Percentiles rank a stretch among this genome's conserved stretches.
phyloP scores from a whole-genome alignment of 2,329 filamentous ascomycete species.

The Alternaria ventricosa region DNA sequence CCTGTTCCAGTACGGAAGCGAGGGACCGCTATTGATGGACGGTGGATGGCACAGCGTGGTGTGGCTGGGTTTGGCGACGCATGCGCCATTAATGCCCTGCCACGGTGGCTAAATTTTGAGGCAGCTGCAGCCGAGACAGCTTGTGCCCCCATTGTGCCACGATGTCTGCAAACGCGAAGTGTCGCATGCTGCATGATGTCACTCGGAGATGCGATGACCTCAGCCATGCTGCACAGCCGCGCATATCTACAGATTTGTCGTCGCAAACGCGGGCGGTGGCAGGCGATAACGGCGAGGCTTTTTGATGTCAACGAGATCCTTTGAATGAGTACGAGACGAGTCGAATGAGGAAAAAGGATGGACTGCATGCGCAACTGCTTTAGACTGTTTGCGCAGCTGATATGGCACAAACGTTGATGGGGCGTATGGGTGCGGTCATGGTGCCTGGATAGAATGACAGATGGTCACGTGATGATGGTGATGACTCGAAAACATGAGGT shows the following conservation, averaged over 20 bases:
- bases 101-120: conserved; percentile 4
- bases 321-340: background rate
- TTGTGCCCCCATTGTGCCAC: background rate
- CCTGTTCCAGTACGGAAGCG: background rate
- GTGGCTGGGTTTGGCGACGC: conserved; percentile 21
- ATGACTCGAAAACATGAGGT: background rate
- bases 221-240: background rate
- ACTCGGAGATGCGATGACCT: background rate
- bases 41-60: conserved; percentile 12
- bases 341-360: background rate
- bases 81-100: conserved; percentile 27
- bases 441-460: background rate
- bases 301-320: background rate
- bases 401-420: background rate
- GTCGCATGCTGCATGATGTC: background rate
- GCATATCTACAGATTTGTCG: background rate
- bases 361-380: background rate
- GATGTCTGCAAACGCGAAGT: background rate
- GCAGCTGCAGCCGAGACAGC: conserved; percentile 1
- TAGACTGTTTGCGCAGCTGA: background rate
- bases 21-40: conserved; percentile 3
- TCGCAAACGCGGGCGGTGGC: background rate
- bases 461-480: background rate
- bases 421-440: background rate
- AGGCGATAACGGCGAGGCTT: background rate